Evolutionary conservation across 176 grass and related monocot genomes (phyloP).

Genomic region (Rhipidocladum racemiflorum): DNA sequence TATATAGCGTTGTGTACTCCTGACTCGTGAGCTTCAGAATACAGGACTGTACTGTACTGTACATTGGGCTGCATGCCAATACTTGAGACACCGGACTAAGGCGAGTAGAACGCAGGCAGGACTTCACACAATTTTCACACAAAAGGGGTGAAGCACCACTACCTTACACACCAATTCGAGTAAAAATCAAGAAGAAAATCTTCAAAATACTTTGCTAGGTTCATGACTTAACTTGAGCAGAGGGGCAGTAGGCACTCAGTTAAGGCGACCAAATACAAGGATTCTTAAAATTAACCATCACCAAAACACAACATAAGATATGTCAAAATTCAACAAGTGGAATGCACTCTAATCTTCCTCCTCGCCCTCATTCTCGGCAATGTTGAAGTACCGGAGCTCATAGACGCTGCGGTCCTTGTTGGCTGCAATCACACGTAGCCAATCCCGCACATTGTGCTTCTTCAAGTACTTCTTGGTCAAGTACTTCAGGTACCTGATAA

Average conservation of each 20-base stretch:
- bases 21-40: not conserved
- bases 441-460: constrained; percentile 89
- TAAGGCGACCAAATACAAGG: constrained; percentile 21
- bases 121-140: not conserved
- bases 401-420: constrained; percentile 76
- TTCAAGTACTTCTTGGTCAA: constrained; percentile 95
- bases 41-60: not conserved
- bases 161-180: not conserved
- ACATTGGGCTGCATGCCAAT: not conserved
- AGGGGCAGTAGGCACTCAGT: not conserved
- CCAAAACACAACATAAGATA: constrained; percentile 10
- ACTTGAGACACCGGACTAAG: not conserved
- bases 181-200: not conserved
- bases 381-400: constrained; percentile 88
- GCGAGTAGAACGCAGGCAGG: not conserved
- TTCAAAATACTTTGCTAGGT: not conserved
- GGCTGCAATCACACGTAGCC: constrained; percentile 78
- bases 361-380: constrained; percentile 82
- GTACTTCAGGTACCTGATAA: constrained; percentile 79
- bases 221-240: not conserved
- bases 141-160: not conserved
- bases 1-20: not conserved
- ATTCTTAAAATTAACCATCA: constrained; percentile 38
- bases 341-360: constrained; percentile 65
- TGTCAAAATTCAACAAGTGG: constrained; percentile 41